Conservation (phyloP, 805 yeast species). For the Zygotorulaspora chibaensis region DNA sequence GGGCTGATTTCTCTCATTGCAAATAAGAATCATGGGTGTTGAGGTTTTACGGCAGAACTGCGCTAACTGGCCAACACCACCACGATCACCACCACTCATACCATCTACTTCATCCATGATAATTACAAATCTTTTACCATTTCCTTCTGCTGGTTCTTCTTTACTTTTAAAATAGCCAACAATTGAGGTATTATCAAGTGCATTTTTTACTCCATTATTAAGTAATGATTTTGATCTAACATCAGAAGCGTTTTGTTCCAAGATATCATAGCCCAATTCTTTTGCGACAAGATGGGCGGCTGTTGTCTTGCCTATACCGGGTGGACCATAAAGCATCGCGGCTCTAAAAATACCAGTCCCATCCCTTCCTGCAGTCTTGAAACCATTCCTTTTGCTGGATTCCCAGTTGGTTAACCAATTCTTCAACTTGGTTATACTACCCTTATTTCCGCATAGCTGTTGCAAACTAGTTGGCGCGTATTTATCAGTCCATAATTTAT, state of each 20-base stretch:
- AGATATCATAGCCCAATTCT: conserved; percentile 63
- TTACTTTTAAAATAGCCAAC: conserved; percentile 60
- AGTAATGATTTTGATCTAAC: conserved; percentile 80
- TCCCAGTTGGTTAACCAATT: conserved; percentile 82
- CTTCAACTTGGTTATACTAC: conserved; percentile 58
- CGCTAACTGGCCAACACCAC: conserved; percentile 95
- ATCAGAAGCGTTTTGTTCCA: conserved; percentile 83
- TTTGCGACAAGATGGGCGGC: conserved; percentile 74
- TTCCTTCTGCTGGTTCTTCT: conserved; percentile 27
- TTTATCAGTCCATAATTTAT: conserved; percentile 85
- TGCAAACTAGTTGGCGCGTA: conserved; percentile 76
- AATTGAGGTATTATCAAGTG: conserved; percentile 77
- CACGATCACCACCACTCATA: conserved; percentile 98
- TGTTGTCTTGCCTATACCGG: conserved; percentile 81
- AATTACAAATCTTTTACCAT: conserved; percentile 63
- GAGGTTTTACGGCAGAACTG: conserved; percentile 78
- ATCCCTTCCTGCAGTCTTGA: conserved; percentile 55
- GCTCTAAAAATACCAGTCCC: conserved; percentile 74
- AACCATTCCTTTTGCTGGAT: conserved; percentile 48
- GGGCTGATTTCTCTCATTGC: conserved; percentile 88
- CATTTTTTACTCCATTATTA: conserved; percentile 61
- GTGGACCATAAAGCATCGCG: conserved; percentile 81
- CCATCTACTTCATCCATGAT: conserved; percentile 99
- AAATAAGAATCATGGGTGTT: conserved; percentile 87
- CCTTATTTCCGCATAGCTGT: conserved; percentile 90